Base-by-base conservation (phyloP, 345 rosid species). In the Mangifera indica region DNA sequence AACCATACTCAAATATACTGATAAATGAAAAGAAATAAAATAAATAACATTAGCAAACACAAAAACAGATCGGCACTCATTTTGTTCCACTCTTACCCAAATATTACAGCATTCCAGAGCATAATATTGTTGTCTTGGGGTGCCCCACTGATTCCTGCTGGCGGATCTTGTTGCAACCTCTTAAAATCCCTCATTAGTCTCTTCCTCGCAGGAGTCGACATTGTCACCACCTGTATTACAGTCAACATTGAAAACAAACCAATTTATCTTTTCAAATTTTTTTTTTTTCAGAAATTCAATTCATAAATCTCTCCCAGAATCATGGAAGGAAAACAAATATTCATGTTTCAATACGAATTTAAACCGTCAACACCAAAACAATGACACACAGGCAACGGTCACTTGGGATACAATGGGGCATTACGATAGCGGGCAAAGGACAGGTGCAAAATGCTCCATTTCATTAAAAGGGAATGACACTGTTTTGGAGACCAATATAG, bases 131-230 rank as follows among this genome's bases (percentile, higher is more conserved):
- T 81, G 52, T 84, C 91, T 49, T 80, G 84, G 34, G 90, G 90
- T 13, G 90, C 78, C 51, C 90, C 88, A 53, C 88, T 84, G 59
- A 84, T 83, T 57, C 88, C 87, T 0, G 84, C 74, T 24, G 88
- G 90, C 3, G 88, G 90, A 63, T 87, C 90, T 66, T 83, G 87
- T 76, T 84, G 90, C 49, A 87, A 67, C 69, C 87, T 83, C 81
- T 87, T 87, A 77, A 87, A 87, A 73, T 87, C 88, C 78, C 91
- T 84, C 86, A 87, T 83, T 66, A 87, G 78, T 77, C 91, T 85
- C 81, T 87, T 87, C 74, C 84, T 83, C 5, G 87, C 80, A 29
- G 90, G 86, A 57, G 84, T 84, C 29, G 90, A 69, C 90, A 87
- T 86, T 21, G 24, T 5, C 57, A 69, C 71, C 52, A 60, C 74